Conservation (phyloP, 2,329 filamentous ascomycete species). For the Claviceps sp. region DNA sequence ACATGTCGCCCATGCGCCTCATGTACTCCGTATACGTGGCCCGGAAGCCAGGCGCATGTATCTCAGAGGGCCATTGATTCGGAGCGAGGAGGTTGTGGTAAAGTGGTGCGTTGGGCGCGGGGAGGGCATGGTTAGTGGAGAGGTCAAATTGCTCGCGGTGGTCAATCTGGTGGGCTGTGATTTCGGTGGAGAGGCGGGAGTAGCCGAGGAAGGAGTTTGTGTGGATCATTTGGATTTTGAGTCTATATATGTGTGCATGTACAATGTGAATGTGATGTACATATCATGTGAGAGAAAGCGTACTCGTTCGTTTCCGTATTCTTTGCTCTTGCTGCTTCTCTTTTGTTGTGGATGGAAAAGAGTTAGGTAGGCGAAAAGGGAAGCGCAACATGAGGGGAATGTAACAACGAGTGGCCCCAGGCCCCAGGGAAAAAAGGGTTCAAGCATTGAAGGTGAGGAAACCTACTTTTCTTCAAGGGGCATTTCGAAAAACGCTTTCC, state of each 20-base stretch:
- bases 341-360: not conserved
- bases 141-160: conserved; percentile 81
- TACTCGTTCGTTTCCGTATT: too few species aligned
- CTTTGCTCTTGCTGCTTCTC: not conserved
- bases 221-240: conserved; percentile 61
- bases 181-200: conserved; percentile 50
- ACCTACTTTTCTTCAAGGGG: conserved; percentile 58
- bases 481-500: conserved; percentile 63
- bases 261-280: not conserved
- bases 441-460: not conserved
- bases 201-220: conserved; percentile 60
- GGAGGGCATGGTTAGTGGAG: conserved; percentile 61
- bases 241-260: conserved; percentile 21
- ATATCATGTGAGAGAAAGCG: too few species aligned
- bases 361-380: not conserved
- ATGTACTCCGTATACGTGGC: conserved; percentile 63
- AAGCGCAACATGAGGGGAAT: not conserved
- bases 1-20: conserved; percentile 56
- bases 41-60: conserved; percentile 53
- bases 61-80: conserved; percentile 62
- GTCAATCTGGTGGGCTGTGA: conserved; percentile 63
- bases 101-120: conserved; percentile 46
- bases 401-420: too few species aligned
- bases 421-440: not conserved
- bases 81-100: conserved; percentile 68